These are phyloP conservation scores for Wickerhamiella kazuoi DNA, from an alignment of 805 yeast genomes.

Conservation along the genomic window DNA sequence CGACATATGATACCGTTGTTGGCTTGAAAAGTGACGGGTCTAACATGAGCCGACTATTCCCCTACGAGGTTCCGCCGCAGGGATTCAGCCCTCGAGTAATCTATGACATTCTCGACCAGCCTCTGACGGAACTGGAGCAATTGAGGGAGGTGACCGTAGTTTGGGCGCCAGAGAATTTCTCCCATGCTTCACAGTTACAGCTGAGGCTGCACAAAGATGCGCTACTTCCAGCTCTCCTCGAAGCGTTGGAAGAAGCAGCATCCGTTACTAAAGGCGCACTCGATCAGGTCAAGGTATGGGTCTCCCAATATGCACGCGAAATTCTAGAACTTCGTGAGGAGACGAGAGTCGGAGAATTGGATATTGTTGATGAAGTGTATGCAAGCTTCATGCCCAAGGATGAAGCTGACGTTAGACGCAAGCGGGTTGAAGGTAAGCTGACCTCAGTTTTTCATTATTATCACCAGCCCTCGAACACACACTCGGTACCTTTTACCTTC, in stretches of 20 bases:
- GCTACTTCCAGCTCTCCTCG: neutral
- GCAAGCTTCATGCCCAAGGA: neutral
- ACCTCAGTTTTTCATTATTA: constrained; percentile 18
- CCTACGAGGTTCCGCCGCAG: neutral
- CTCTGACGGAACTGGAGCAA: constrained; percentile 60
- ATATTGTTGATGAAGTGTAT: neutral
- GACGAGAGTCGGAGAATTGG: neutral
- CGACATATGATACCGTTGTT: neutral
- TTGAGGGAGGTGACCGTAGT: constrained; percentile 46
- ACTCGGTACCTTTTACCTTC: constrained; percentile 24
- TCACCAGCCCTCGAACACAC: neutral
- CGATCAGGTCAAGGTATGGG: neutral
- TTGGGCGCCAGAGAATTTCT: constrained; percentile 52
- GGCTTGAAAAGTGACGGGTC: constrained; percentile 5
- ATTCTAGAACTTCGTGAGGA: neutral
- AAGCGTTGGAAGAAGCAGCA: neutral
- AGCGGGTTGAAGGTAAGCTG: neutral
- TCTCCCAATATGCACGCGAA: neutral
- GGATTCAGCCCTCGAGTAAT: constrained; percentile 26
- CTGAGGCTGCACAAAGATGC: neutral
- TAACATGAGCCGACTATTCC: constrained; percentile 8
- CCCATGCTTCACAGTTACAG: neutral
- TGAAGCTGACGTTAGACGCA: neutral
- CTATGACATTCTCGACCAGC: constrained; percentile 61
- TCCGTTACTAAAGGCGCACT: neutral